phyloP scores from a whole-genome alignment of 2,329 filamentous ascomycete species.

The Penicillium olsonii region DNA sequence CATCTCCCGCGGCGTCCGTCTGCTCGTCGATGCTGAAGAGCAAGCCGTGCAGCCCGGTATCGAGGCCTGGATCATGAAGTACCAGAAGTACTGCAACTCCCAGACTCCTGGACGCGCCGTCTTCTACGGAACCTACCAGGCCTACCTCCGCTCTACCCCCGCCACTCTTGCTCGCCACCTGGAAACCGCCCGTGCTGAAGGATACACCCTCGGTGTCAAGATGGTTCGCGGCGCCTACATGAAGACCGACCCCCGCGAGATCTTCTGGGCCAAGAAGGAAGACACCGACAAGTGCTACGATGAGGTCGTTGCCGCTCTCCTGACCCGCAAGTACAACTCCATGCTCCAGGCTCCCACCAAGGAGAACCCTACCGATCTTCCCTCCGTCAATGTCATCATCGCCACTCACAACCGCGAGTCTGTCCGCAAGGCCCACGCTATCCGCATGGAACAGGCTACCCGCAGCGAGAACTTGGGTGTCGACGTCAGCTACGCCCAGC shows the following conservation, averaged over 20 bases:
- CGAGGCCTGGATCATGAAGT: slow-evolving; percentile 54
- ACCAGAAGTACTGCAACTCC: slow-evolving; percentile 56
- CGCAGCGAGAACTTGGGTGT: slow-evolving; percentile 43
- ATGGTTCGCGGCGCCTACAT: slow-evolving; percentile 58
- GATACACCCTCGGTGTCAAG: slow-evolving; percentile 55
- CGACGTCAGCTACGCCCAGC: slow-evolving; percentile 69
- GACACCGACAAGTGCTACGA: slow-evolving; percentile 58
- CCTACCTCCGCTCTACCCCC: slow-evolving; percentile 53
- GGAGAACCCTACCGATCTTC: slow-evolving; percentile 37
- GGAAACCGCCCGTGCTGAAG: slow-evolving; percentile 46
- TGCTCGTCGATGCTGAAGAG: slow-evolving; percentile 58
- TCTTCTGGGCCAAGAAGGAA: slow-evolving; percentile 50
- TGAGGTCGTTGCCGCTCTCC: slow-evolving; percentile 55
- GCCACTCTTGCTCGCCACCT: slow-evolving; percentile 50
- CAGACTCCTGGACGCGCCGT: slow-evolving; percentile 52
- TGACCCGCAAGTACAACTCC: slow-evolving; percentile 60
- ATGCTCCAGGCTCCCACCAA: slow-evolving; percentile 51
- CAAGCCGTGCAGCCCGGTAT: slow-evolving; percentile 54
- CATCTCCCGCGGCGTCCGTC: slow-evolving; percentile 43
- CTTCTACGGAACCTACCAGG: slow-evolving; percentile 56
- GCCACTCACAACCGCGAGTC: slow-evolving; percentile 62
- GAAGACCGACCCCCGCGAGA: slow-evolving; percentile 47
- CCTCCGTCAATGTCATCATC: slow-evolving; percentile 55
- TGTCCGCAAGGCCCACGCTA: slow-evolving; percentile 52
- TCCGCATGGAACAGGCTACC: slow-evolving; percentile 49